These are phyloP conservation scores for Nelumbo lutea DNA, from an alignment of 164 flowering plant species.

Conservation along the genomic window DNA sequence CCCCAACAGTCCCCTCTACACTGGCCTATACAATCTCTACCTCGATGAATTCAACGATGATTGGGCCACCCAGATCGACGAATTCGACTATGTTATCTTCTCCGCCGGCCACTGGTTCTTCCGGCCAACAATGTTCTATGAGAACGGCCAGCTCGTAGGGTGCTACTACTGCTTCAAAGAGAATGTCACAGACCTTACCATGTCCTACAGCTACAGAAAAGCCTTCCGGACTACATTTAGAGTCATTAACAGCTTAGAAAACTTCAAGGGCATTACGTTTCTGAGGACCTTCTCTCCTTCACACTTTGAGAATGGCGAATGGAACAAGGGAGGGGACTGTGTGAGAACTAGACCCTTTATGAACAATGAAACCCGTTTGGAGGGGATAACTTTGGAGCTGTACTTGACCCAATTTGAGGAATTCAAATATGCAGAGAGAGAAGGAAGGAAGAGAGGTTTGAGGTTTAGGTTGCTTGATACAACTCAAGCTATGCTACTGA, in stretches of 20 bases:
- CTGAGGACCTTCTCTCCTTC: slow-evolving; percentile 60
- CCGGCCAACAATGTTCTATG: slow-evolving; percentile 41
- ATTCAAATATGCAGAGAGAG: slow-evolving; percentile 25
- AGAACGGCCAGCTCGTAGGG: slow-evolving; percentile 32
- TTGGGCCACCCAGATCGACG: slow-evolving; percentile 40
- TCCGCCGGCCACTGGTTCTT: slow-evolving; percentile 69
- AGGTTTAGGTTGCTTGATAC: slow-evolving; percentile 31
- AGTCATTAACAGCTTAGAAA: slow-evolving; percentile 33
- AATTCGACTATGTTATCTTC: slow-evolving; percentile 54
- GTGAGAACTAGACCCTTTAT: slow-evolving; percentile 43
- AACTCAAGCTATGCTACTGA: slow-evolving; percentile 26
- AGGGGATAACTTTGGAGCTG: slow-evolving; percentile 21
- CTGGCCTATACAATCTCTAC: slow-evolving; percentile 27
- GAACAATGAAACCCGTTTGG: slow-evolving; percentile 26
- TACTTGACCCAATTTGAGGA: slow-evolving; percentile 36
- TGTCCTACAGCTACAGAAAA: slow-evolving; percentile 40
- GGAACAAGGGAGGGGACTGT: slow-evolving; percentile 74
- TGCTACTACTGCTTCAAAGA: slow-evolving; percentile 41
- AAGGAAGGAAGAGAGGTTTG: slow-evolving; percentile 23
- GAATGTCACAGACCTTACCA: slow-evolving; percentile 38
- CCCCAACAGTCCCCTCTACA: slow-evolving; percentile 14
- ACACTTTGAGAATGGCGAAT: slow-evolving; percentile 56
- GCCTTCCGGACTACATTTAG: slow-evolving; percentile 52
- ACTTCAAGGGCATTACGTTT: slow-evolving; percentile 37
- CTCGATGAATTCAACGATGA: slow-evolving; percentile 38